Percentiles rank a stretch among this genome's conserved stretches.
Evolutionary conservation across 2,329 filamentous ascomycete genomes (phyloP).

Genomic region (Fusarium goolgardi): DNA sequence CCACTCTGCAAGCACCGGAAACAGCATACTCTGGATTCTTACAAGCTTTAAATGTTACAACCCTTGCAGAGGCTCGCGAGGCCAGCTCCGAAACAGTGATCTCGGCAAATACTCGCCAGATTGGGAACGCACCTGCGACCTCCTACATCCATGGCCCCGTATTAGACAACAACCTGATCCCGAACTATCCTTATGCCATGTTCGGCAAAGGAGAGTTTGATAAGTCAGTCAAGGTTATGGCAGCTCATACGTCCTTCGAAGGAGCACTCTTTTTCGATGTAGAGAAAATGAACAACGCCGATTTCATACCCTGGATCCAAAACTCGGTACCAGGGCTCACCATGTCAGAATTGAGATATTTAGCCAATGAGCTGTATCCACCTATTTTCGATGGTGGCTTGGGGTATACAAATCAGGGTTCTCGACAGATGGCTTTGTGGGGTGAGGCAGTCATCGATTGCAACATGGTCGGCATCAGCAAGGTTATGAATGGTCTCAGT

Average conservation of each 20-base stretch:
- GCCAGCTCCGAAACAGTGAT: too few species aligned
- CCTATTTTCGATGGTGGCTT: not conserved
- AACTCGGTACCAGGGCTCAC: not conserved
- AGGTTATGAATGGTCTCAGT: not conserved
- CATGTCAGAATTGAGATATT: not conserved
- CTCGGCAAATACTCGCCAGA: too few species aligned
- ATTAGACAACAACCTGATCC: not conserved
- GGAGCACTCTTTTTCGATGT: conserved; percentile 7
- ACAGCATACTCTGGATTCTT: too few species aligned
- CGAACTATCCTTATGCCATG: not conserved
- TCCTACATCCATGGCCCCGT: not conserved
- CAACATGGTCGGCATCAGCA: not conserved
- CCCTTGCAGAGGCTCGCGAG: too few species aligned
- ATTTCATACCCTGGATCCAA: not conserved
- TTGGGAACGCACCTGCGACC: not conserved
- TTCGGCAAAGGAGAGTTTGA: not conserved
- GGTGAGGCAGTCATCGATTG: not conserved
- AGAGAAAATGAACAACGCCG: not conserved
- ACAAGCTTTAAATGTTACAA: too few species aligned
- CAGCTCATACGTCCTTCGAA: not conserved
- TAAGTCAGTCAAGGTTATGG: conserved; percentile 10
- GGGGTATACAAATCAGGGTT: not conserved
- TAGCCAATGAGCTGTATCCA: not conserved
- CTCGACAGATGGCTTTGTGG: conserved; percentile 4
- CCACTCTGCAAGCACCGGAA: too few species aligned